Percentiles rank a stretch among this genome's conserved stretches.
Evolutionary conservation across 2,329 filamentous ascomycete genomes (phyloP).

Genomic region (Penicillium palitans): DNA sequence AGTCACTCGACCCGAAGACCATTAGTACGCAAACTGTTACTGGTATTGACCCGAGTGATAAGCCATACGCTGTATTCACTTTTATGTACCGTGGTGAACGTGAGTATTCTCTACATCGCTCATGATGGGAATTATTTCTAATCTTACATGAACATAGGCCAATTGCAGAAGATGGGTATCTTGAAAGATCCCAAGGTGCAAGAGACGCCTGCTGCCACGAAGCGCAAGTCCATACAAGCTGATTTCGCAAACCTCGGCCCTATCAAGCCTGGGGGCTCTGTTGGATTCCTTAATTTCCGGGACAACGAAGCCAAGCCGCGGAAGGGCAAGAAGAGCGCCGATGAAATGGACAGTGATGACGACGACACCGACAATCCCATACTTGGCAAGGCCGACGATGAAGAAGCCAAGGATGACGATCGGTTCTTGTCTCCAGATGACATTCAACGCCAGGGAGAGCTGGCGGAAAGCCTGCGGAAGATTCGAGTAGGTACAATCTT

Average conservation of each 20-base stretch:
- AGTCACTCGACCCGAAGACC: slow-evolving; percentile 90
- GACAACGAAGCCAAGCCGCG: slow-evolving; percentile 59
- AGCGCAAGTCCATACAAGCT: slow-evolving; percentile 77
- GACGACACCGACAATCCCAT: slow-evolving; percentile 64
- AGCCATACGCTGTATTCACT: slow-evolving; percentile 94
- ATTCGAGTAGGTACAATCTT: slow-evolving; percentile 56
- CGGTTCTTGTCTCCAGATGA: slow-evolving; percentile 60
- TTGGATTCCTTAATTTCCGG: slow-evolving; percentile 86
- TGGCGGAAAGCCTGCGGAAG: slow-evolving; percentile 64
- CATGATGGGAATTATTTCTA: neutral
- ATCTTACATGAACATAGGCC: slow-evolving; percentile 57
- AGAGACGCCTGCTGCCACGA: slow-evolving; percentile 61
- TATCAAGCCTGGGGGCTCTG: slow-evolving; percentile 80
- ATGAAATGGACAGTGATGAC: slow-evolving; percentile 73
- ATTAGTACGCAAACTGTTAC: slow-evolving; percentile 99
- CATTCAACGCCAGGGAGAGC: slow-evolving; percentile 59
- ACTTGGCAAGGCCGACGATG: slow-evolving; percentile 64
- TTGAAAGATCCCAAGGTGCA: slow-evolving; percentile 65
- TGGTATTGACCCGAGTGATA: slow-evolving; percentile 91
- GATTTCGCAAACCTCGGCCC: slow-evolving; percentile 85
- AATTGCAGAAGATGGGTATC: slow-evolving; percentile 96
- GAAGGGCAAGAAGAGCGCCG: slow-evolving; percentile 63
- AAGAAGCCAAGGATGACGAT: slow-evolving; percentile 52
- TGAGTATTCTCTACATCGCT: slow-evolving; percentile 52
- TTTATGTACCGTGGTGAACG: slow-evolving; percentile 96